Evolutionary conservation across 768 basidiomycete species (phyloP).

Genomic region (Phylloporus arenicola): DNA sequence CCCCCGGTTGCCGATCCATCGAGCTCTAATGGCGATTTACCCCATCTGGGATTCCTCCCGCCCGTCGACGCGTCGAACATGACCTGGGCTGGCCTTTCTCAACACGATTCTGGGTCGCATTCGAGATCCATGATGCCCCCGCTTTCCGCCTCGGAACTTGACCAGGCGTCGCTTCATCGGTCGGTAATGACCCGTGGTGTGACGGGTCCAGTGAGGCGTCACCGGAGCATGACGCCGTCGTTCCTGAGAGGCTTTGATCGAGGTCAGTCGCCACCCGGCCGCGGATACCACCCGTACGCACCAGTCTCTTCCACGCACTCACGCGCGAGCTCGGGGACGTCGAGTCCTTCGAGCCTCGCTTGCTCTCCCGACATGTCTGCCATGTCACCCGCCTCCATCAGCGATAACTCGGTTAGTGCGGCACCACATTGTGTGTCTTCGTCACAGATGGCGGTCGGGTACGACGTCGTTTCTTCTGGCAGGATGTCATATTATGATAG

Average conservation of each 20-base stretch:
- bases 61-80: slow-evolving; percentile 21
- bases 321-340: slow-evolving; percentile 26
- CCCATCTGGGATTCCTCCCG: slow-evolving; percentile 18
- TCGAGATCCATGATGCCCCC: slow-evolving; percentile 41
- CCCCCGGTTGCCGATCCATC: slow-evolving; percentile 14
- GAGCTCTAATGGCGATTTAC: slow-evolving; percentile 15
- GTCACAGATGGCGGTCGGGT: slow-evolving; percentile 17
- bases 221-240: slow-evolving; percentile 75
- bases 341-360: slow-evolving; percentile 26
- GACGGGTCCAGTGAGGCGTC: slow-evolving; percentile 60
- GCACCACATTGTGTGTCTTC: slow-evolving; percentile 22
- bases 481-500: slow-evolving; percentile 26
- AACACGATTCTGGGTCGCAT: slow-evolving; percentile 25
- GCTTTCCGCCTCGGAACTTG: slow-evolving; percentile 61
- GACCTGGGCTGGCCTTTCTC: slow-evolving; percentile 21
- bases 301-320: slow-evolving; percentile 21
- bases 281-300: slow-evolving; percentile 58
- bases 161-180: slow-evolving; percentile 34
- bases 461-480: slow-evolving; percentile 23
- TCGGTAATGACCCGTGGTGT: slow-evolving; percentile 27
- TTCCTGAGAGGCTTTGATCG: slow-evolving; percentile 48
- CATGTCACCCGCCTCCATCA: slow-evolving; percentile 15
- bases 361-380: slow-evolving; percentile 28
- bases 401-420: slow-evolving; percentile 7
- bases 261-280: slow-evolving; percentile 40